Percentiles rank a stretch among this genome's conserved stretches.
phyloP scores from a whole-genome alignment of 306 rosid genomes.

The Inga leiocalycina region DNA sequence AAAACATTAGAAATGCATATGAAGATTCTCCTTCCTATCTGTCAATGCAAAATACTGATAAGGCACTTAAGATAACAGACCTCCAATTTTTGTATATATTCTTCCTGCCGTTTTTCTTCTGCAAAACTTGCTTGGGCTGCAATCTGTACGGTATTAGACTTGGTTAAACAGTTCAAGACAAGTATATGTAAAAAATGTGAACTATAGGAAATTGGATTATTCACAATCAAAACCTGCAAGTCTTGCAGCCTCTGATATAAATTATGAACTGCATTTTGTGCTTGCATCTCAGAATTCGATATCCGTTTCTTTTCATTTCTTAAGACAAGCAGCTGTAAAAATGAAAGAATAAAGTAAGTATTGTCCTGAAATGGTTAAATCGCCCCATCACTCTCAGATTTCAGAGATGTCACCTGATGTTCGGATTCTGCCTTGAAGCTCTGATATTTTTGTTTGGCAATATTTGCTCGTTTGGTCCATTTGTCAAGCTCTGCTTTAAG shows the following conservation, averaged over 20 bases:
- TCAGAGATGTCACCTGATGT: constrained; percentile 24
- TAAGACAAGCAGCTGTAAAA: constrained; percentile 28
- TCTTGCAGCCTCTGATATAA: constrained; percentile 34
- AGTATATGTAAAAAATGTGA: neutral
- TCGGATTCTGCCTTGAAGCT: constrained; percentile 32
- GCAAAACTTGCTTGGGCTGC: constrained; percentile 23
- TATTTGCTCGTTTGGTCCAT: constrained; percentile 30
- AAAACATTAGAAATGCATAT: neutral
- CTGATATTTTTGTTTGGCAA: constrained; percentile 25
- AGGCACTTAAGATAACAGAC: constrained; percentile 19
- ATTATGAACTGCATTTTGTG: constrained; percentile 12
- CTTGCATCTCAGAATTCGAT: constrained; percentile 37
- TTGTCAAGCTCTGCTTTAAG: constrained; percentile 28
- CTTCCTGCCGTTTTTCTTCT: constrained; percentile 35
- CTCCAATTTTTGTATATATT: constrained; percentile 34
- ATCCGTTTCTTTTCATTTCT: constrained; percentile 33
- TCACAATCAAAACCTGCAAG: constrained; percentile 35
- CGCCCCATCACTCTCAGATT: neutral
- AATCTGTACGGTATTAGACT: constrained; percentile 17
- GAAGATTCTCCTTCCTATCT: neutral
- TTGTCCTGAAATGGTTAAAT: neutral
- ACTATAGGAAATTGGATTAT: neutral
- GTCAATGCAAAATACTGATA: neutral
- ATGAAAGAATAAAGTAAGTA: constrained; percentile 7
- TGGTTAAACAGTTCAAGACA: neutral